Evolutionary conservation across 768 basidiomycete genomes (phyloP), one percentile per base, ranked within the genome.

Genomic region (Strobilomyces confusus): DNA sequence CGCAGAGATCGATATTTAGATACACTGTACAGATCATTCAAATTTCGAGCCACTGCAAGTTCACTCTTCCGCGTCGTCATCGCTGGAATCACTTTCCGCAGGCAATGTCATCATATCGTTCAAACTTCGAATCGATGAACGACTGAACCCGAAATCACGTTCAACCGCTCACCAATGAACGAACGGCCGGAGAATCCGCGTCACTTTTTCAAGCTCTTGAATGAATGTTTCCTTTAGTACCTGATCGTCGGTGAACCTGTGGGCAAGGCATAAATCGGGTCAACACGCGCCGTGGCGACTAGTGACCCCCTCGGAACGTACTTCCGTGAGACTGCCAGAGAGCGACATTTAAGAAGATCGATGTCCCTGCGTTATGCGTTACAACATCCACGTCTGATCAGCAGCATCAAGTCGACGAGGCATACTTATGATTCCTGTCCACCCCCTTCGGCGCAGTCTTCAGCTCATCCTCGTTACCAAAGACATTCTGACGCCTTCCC

Each of bases 361-460:
- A 99, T 98, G 65, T 98, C 92, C 68, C 87, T 89, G 34, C 2
- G 55, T 42, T 47, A 17, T 89, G 34, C 2, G 55, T 42, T 47
- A 17, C 34, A 44, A 32, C 50, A 20, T 26, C 25, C 9, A 54
- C 44, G 36, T 25, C 45, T 36, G 20, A 49, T 34, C 34, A 44
- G 25, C 32, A 14, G 19, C 19, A 26, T 14, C 41, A 46, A 15
- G 44, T 26, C 5, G n/a, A 36, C 4, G 14, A 42, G 11, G 62
- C 77, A 17, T 51, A 90, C 89, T 77, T 76, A 66, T 98, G 93
- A 29, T 78, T 78, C 70, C 93, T 98, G 48, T 81, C 80, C 9
- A 95, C 72, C 0, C 93, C 95, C 64, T 97, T 98, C 1, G 95
- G 95, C 6, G 93, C 91, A 0, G 82, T 83, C 73, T 97, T 98